phyloP scores from a whole-genome alignment of 768 basidiomycete species.

The Agrocybe pediades region DNA sequence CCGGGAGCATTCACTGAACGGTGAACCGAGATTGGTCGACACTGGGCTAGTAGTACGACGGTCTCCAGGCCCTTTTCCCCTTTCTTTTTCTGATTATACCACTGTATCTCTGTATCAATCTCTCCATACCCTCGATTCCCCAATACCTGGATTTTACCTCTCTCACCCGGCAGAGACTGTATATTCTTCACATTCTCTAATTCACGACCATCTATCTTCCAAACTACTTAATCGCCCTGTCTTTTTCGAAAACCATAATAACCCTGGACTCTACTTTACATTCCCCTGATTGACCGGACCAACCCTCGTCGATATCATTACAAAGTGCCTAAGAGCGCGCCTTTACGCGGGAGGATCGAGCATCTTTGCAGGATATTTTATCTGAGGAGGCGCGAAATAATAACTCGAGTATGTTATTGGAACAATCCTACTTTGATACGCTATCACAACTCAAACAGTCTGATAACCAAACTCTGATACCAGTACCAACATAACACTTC shows the following conservation, averaged over 20 bases:
- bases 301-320: too few species aligned
- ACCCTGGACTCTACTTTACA: background rate
- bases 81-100: slow-evolving; percentile 17
- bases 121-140: slow-evolving; percentile 9
- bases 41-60: slow-evolving; percentile 5
- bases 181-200: slow-evolving; percentile 17
- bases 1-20: background rate
- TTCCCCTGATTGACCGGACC: background rate
- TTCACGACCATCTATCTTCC: slow-evolving; percentile 16
- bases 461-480: background rate
- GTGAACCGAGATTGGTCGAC: slow-evolving; percentile 2
- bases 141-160: slow-evolving; percentile 9
- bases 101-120: slow-evolving; percentile 16
- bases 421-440: background rate
- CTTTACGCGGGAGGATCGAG: too few species aligned
- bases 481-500: slow-evolving; percentile 7
- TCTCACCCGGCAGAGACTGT: slow-evolving; percentile 13
- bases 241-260: slow-evolving; percentile 6
- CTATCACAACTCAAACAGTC: background rate
- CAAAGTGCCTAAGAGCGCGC: too few species aligned
- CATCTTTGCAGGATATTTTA: too few species aligned
- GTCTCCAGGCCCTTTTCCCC: slow-evolving; percentile 6
- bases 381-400: too few species aligned
- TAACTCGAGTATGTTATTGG: background rate
- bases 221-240: slow-evolving; percentile 22